phyloP scores from a whole-genome alignment of 1,139 yeast species.

The Magnusiomyces paraingens region DNA sequence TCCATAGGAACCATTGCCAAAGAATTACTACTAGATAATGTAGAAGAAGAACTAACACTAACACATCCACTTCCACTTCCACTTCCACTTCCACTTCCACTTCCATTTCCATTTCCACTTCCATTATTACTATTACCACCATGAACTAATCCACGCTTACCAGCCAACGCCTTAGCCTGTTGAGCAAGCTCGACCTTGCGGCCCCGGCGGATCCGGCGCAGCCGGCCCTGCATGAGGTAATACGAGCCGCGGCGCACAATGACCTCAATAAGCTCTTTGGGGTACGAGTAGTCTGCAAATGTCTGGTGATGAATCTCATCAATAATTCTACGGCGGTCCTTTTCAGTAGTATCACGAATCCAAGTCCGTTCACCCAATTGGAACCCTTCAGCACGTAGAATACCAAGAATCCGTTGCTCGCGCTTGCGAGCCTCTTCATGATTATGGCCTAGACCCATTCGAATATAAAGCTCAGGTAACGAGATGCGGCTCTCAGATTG shows the following conservation, averaged over 20 bases:
- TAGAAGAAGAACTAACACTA: no score
- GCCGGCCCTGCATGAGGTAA: slow-evolving; percentile 70
- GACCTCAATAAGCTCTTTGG: slow-evolving; percentile 53
- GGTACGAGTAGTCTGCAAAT: slow-evolving; percentile 43
- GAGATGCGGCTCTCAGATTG: slow-evolving; percentile 53
- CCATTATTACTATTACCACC: no score
- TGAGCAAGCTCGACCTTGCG: slow-evolving; percentile 12
- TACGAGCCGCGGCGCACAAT: slow-evolving; percentile 74
- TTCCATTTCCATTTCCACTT: no score
- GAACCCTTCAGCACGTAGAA: slow-evolving; percentile 57
- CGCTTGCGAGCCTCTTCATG: slow-evolving; percentile 50
- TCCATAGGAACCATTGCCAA: no score
- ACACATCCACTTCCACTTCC: no score
- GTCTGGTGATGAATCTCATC: slow-evolving; percentile 45
- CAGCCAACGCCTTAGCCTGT: slow-evolving; percentile 36
- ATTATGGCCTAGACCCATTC: slow-evolving; percentile 46
- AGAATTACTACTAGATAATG: no score
- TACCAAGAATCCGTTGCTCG: slow-evolving; percentile 55
- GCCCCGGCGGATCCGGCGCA: slow-evolving; percentile 58
- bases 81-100: no score
- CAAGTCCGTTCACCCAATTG: slow-evolving; percentile 71
- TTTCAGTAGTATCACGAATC: slow-evolving; percentile 65
- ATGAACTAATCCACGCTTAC: slow-evolving; percentile 54
- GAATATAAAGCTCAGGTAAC: slow-evolving; percentile 47
- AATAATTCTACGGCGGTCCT: slow-evolving; percentile 46